phyloP scores from a whole-genome alignment of 2,329 filamentous ascomycete genomes.

The Penicillium olsonii region DNA sequence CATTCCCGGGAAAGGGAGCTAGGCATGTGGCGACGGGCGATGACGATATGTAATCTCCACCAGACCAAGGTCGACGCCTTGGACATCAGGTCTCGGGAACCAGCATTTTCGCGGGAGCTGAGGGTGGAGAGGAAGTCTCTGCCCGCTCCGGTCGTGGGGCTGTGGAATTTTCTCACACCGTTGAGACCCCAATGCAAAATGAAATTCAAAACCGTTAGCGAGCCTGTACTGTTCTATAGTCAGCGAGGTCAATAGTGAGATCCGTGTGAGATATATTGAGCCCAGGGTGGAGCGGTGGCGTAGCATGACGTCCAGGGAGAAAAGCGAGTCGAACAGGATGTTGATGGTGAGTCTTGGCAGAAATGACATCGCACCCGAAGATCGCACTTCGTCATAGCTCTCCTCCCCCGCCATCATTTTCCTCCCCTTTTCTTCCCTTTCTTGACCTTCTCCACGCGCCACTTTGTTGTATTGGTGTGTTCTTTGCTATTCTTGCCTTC shows the following conservation, averaged over 20 bases:
- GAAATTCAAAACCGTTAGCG: too few relatives aligned
- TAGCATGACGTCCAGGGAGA: conserved; percentile 14
- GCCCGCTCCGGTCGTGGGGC: too few relatives aligned
- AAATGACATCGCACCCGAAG: conserved; percentile 13
- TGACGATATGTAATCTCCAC: conserved; percentile 14
- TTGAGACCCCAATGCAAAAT: too few relatives aligned
- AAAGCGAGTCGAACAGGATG: conserved; percentile 3
- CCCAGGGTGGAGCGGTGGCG: conserved; percentile 14
- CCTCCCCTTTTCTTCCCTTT: conserved; percentile 7
- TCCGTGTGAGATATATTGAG: neutral
- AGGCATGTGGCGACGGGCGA: conserved; percentile 11
- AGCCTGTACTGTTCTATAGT: too few relatives aligned
- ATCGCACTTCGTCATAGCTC: conserved; percentile 10
- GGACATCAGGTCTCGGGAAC: conserved; percentile 3
- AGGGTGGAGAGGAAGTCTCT: neutral
- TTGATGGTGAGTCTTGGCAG: conserved; percentile 4
- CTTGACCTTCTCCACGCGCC: neutral
- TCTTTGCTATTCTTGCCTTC: neutral
- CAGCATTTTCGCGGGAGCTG: neutral
- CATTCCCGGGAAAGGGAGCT: neutral
- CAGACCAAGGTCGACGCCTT: neutral
- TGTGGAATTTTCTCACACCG: neutral
- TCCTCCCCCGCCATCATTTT: conserved; percentile 8
- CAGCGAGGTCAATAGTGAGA: neutral
- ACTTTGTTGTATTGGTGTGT: neutral